Evolutionary conservation across 2,329 filamentous ascomycete species (phyloP), one percentile per base, ranked within the genome.

Genomic region (Trichoderma endophyticum): DNA sequence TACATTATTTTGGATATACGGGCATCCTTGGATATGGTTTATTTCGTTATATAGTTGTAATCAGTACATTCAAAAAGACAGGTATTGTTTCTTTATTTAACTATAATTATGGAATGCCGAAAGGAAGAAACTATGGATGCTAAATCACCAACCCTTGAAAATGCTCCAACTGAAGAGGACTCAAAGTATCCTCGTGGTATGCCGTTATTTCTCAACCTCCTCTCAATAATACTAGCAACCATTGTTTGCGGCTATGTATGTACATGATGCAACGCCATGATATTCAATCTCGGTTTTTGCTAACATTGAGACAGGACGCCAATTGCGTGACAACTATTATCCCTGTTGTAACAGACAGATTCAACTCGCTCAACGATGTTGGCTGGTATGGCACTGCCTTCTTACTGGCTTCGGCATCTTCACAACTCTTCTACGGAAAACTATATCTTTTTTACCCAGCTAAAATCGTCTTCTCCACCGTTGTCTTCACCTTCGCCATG

Each of bases 181-280:
- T 21, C 18, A 2, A 48, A 48, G 43, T 48, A 62, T 62, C 59
- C 59, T 62, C 32, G 59, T 36, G 59, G 59, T 26, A 26, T 62
- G 5, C 59, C 32, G 32, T 62, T 62, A 12, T 62, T 62, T 62
- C 59, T 62, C 21, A 62, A 62, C 32, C 59, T 62, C 12, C 32
- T 62, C n/a, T 62, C 59, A 62, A 62, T 62, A 62, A 62, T 62
- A 62, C 32, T 62, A 62, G 59, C 59, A 39, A 62, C 59, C 18
- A 62, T 62, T 15, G 32, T 62, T 12, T 62, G 32, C 59, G 59
- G 59, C 21, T 62, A 62, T 62, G 59, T 62, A 62, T 39, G 59
- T n/a, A 12, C 6, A 61, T n/a, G 3, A 61, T 48, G 43, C 2
- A n/a, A 48, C 43, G 8, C 8, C 1, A 6, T 48, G 18, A n/a